A percentile compares a stretch with the other conserved stretches of the same genome.
Evolutionary conservation across 345 rosid species (phyloP).

Genomic region (Brassica cretica): DNA sequence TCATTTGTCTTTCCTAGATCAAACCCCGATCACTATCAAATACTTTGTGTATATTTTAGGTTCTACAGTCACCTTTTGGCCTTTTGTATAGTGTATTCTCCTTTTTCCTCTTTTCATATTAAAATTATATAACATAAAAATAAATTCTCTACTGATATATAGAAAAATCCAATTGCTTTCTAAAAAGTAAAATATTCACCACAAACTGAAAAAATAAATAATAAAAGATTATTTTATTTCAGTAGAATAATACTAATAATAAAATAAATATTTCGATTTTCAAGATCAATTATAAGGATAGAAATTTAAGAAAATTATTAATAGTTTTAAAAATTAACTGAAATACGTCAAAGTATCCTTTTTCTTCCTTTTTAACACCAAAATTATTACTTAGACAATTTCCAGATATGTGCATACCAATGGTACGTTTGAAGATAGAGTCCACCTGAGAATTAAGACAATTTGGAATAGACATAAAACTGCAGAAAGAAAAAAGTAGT

Average conservation of each 20-base stretch:
- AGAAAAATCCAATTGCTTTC: neutral
- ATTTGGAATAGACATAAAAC: neutral
- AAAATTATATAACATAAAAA: neutral
- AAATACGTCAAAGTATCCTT: neutral
- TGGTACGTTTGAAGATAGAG: neutral
- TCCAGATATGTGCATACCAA: no score
- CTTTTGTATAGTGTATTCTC: neutral
- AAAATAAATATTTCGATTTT: neutral
- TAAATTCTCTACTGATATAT: neutral
- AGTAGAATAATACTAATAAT: neutral
- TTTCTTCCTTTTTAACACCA: neutral
- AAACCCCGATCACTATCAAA: no score
- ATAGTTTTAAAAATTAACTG: neutral
- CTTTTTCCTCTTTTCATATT: neutral
- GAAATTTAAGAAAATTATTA: neutral
- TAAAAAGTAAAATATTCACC: neutral
- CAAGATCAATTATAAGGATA: neutral
- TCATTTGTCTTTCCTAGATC: no score
- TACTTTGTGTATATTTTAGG: no score
- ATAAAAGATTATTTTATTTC: neutral
- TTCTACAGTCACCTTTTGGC: neutral
- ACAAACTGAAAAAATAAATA: neutral
- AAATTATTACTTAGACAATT: no score
- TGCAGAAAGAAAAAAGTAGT: neutral
- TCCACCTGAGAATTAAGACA: neutral